Conservation (phyloP, 495 filamentous ascomycete genomes). For the Chaetomium tenue region DNA sequence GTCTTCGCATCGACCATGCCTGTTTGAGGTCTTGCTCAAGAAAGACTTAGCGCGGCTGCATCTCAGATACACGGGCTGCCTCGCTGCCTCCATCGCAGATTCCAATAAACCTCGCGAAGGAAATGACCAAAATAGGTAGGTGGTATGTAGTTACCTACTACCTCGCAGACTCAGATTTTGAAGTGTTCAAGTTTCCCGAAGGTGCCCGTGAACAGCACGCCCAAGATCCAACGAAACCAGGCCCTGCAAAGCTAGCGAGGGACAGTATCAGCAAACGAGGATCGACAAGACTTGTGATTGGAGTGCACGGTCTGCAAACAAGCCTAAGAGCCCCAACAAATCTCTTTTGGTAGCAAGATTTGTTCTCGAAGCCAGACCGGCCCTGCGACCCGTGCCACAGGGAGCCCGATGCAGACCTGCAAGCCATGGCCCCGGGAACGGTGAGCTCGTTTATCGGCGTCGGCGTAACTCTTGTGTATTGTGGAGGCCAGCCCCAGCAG, state of each 20-base stretch:
- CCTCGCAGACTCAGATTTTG: neutral
- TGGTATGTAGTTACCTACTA: no score
- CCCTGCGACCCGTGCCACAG: neutral
- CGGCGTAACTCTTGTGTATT: neutral
- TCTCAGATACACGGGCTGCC: no score
- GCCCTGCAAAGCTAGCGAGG: no score
- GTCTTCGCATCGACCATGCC: neutral
- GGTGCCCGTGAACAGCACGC: neutral
- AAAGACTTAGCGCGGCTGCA: neutral
- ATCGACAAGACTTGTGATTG: neutral
- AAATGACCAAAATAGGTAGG: neutral
- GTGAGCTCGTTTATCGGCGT: neutral
- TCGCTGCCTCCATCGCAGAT: no score
- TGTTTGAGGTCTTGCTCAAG: neutral
- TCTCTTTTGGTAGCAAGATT: neutral
- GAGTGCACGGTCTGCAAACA: neutral
- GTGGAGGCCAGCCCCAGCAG: no score
- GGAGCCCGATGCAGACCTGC: slow-evolving; percentile 7
- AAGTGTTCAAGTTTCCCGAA: neutral
- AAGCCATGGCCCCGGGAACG: neutral
- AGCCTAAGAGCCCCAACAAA: neutral
- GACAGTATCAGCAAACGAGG: neutral
- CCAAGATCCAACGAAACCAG: neutral
- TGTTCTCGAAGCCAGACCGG: slow-evolving; percentile 9
- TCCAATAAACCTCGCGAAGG: no score